Evolutionary conservation across 2,329 filamentous ascomycete genomes (phyloP), one percentile per base, ranked within the genome.

Genomic region (Tolypocladium album): DNA sequence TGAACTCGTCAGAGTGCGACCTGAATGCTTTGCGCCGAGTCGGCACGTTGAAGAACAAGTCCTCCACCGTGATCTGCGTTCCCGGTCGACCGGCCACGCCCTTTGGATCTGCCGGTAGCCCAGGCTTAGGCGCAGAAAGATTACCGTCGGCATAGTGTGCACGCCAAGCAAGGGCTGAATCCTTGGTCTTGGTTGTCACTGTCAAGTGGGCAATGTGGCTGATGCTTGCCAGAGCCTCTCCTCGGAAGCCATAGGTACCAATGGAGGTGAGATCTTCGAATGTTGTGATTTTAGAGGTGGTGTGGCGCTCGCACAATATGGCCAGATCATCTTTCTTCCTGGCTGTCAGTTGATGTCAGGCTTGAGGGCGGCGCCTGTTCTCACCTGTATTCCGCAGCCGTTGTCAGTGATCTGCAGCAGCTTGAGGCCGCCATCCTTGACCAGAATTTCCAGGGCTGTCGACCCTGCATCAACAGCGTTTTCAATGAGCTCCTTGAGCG

Each of bases 381-480:
- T 70, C 75, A 95, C 92, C 76, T 95, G 88, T 66, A 99, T 99
- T 36, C 94, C 94, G 72, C 92, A 89, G 20, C 94, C 94, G 73
- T 99, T 99, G 72, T 99, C 94, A 3, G 92, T 96, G 67, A 99
- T 97, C 70, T 99, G 95, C 20, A 99, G 81, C 47, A 97, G 78
- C 73, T 97, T 99, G 63, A 99, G 79, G 0, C 95, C 94, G 12
- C 94, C 94, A 55, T 99, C 94, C 73, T 96, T 97, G 67, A 96
- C 89, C 4, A 97, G 72, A 22, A 99, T 88, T 70, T 99, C 94
- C 55, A 99, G 78, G 2, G 88, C 86, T 0, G 94, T 97, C 3
- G 94, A 90, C 6, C 94, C 93, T n/a, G 95, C 94, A 75, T 99
- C 95, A 20, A 99, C 92, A 4, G 94, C 88, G 68, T 99, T 99